Evolutionary conservation across 2,329 filamentous ascomycete species (phyloP).

Genomic region (Epichloe festucae): DNA sequence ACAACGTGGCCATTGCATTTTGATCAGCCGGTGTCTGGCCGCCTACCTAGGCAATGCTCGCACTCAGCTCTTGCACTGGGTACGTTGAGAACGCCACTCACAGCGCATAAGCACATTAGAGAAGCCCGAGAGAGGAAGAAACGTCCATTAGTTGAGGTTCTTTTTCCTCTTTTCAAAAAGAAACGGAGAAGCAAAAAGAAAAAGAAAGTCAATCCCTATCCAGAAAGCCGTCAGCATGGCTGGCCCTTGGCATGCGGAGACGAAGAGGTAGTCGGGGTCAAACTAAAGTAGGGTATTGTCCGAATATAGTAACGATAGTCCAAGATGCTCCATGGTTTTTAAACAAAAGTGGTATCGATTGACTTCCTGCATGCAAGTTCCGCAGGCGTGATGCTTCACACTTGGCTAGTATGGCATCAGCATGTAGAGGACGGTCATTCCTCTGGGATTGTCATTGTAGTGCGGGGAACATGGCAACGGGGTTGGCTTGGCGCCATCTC

Average conservation of each 20-base stretch:
- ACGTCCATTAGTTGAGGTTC: no score
- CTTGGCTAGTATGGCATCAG: neutral
- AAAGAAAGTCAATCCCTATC: neutral
- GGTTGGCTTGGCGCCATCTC: neutral
- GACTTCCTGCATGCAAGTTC: no score
- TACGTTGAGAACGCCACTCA: neutral
- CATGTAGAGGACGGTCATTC: no score
- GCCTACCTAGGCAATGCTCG: no score
- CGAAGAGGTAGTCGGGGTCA: no score
- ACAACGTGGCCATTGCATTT: neutral
- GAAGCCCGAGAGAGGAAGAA: neutral
- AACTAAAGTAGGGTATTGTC: no score
- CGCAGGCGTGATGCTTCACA: neutral
- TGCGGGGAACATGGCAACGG: neutral
- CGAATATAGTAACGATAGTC: no score
- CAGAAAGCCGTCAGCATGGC: no score
- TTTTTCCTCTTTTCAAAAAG: neutral
- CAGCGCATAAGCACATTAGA: neutral
- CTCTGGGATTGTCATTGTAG: neutral
- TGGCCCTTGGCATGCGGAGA: no score
- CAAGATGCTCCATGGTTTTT: no score
- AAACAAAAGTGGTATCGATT: no score
- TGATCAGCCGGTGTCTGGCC: neutral
- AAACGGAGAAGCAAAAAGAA: neutral
- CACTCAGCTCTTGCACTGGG: no score